These are phyloP conservation scores for Solanum hybrid DNA, from an alignment of 305 asterid genomes.

Conservation along the genomic window DNA sequence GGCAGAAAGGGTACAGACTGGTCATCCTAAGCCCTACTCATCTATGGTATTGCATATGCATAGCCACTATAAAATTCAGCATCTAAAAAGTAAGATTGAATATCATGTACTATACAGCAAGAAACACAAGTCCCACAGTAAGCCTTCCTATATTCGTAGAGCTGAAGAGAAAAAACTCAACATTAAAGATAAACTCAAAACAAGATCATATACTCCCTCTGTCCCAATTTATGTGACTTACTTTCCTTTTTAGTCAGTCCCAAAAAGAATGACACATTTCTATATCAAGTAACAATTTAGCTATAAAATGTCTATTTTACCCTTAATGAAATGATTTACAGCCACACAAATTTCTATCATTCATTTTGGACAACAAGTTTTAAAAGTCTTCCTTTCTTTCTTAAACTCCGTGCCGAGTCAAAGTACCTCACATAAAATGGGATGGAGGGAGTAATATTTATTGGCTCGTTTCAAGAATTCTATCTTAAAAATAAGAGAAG, in stretches of 20 bases:
- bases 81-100: background rate
- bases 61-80: background rate
- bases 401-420: too few species aligned
- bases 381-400: too few species aligned
- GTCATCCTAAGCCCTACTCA: background rate
- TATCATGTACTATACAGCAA: background rate
- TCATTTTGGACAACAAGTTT: too few species aligned
- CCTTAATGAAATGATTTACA: too few species aligned
- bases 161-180: background rate
- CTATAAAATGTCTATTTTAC: too few species aligned
- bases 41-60: background rate
- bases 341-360: too few species aligned
- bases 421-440: too few species aligned
- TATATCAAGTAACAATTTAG: too few species aligned
- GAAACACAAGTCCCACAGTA: background rate
- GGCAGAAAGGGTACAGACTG: background rate
- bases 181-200: background rate
- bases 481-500: background rate
- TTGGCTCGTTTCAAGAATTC: background rate
- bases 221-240: too few species aligned
- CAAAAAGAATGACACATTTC: too few species aligned
- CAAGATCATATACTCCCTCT: background rate
- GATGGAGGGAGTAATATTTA: too few species aligned
- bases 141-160: background rate
- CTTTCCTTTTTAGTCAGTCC: too few species aligned